Evolutionary conservation across 768 basidiomycete species (phyloP).

Genomic region (Xerocomellus dryophilus): DNA sequence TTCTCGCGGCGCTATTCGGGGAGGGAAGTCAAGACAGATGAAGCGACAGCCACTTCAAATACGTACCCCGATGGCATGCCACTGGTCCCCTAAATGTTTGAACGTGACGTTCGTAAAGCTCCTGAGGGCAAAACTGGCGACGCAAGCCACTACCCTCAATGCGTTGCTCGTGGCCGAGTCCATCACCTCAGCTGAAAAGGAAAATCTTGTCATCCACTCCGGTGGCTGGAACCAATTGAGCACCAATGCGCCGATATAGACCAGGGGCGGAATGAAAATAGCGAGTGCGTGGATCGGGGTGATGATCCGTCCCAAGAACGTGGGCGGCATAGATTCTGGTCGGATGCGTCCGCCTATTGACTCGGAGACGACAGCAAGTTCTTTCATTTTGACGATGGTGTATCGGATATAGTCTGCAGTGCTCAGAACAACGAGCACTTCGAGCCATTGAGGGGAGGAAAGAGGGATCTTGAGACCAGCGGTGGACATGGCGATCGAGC

Average conservation of each 20-base stretch:
- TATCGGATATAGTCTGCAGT: constrained; percentile 9
- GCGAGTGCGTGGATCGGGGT: constrained; percentile 25
- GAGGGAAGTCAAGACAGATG: not conserved
- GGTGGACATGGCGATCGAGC: constrained; percentile 9
- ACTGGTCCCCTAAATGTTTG: constrained; percentile 26
- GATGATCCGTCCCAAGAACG: constrained; percentile 22
- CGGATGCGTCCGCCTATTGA: constrained; percentile 17
- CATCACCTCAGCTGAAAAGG: constrained; percentile 10
- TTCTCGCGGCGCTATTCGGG: constrained; percentile 27
- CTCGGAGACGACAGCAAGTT: not conserved
- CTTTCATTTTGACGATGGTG: not conserved
- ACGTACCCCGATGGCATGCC: constrained; percentile 27
- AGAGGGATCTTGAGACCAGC: constrained; percentile 12
- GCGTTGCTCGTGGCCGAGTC: constrained; percentile 11
- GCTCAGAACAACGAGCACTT: constrained; percentile 14
- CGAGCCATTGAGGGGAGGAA: constrained; percentile 6
- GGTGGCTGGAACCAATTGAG: constrained; percentile 29
- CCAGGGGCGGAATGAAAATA: constrained; percentile 16
- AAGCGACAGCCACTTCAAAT: not conserved
- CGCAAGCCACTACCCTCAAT: constrained; percentile 20
- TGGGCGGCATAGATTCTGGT: constrained; percentile 12
- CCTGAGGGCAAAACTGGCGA: constrained; percentile 9
- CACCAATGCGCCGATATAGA: constrained; percentile 24
- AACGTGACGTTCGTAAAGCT: not conserved
- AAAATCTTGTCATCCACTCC: constrained; percentile 27